phyloP scores from a whole-genome alignment of 768 basidiomycete species.

The Mrakia gelida region DNA sequence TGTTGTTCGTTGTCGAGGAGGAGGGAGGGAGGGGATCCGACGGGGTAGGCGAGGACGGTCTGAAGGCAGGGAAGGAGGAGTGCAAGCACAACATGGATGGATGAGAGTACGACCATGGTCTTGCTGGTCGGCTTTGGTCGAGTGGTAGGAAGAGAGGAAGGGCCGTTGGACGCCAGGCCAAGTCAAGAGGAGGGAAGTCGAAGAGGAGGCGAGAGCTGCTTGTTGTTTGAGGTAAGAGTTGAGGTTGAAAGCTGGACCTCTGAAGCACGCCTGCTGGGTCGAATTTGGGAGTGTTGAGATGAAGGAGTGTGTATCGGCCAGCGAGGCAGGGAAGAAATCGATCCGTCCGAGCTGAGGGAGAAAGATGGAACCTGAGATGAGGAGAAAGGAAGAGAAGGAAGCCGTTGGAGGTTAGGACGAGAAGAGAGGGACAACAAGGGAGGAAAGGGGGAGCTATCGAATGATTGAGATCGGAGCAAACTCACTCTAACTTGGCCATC shows the following conservation, averaged over 20 bases:
- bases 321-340: background rate
- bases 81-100: background rate
- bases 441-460: too few species aligned
- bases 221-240: background rate
- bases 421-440: too few species aligned
- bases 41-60: background rate
- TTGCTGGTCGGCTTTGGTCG: background rate
- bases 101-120: background rate
- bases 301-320: background rate
- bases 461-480: too few species aligned
- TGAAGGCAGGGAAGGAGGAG: background rate
- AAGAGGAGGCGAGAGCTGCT: background rate
- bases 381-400: background rate
- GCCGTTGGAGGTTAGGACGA: background rate
- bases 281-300: background rate
- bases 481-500: too few species aligned
- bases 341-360: background rate
- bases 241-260: background rate
- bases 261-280: background rate
- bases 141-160: too few species aligned
- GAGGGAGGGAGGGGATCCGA: background rate
- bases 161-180: too few species aligned
- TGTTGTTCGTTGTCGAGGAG: background rate
- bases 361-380: background rate
- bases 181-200: background rate